These are phyloP conservation scores for Diplodia sapinea DNA, from an alignment of 2,329 filamentous ascomycete species.

Conservation along the genomic window DNA sequence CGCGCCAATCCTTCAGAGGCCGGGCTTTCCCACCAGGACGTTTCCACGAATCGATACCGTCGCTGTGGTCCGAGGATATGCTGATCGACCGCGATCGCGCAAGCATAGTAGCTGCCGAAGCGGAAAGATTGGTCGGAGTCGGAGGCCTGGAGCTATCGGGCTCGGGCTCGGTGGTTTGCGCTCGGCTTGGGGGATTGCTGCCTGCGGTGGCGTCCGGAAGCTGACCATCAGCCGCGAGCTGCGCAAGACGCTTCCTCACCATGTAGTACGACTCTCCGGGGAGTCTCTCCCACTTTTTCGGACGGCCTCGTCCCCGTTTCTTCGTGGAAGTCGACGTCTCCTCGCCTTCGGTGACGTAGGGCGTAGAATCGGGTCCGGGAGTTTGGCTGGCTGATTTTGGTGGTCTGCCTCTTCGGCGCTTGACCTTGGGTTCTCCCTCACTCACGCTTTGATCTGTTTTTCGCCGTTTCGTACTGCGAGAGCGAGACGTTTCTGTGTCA, in stretches of 20 bases:
- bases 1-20: conserved; percentile 76
- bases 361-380: neutral
- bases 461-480: neutral
- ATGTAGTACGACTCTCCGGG: conserved; percentile 33
- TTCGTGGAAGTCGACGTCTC: conserved; percentile 14
- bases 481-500: conserved; percentile 27
- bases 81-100: neutral
- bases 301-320: conserved; percentile 30
- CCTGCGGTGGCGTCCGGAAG: neutral
- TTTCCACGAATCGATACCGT: neutral
- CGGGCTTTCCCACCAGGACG: neutral
- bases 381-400: conserved; percentile 5
- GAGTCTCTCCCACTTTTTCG: conserved; percentile 3
- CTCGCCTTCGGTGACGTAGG: conserved; percentile 14
- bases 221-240: conserved; percentile 2
- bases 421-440: neutral
- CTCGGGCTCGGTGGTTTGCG: conserved; percentile 15
- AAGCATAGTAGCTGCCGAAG: neutral
- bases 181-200: conserved; percentile 6
- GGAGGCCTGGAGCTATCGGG: neutral
- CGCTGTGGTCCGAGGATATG: neutral
- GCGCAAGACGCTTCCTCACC: conserved; percentile 26
- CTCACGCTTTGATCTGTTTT: neutral
- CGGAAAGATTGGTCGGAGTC: neutral
- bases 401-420: conserved; percentile 12